These are phyloP conservation scores for Diplodia sapinea DNA, from an alignment of 2,329 filamentous ascomycete species.

Conservation along the genomic window DNA sequence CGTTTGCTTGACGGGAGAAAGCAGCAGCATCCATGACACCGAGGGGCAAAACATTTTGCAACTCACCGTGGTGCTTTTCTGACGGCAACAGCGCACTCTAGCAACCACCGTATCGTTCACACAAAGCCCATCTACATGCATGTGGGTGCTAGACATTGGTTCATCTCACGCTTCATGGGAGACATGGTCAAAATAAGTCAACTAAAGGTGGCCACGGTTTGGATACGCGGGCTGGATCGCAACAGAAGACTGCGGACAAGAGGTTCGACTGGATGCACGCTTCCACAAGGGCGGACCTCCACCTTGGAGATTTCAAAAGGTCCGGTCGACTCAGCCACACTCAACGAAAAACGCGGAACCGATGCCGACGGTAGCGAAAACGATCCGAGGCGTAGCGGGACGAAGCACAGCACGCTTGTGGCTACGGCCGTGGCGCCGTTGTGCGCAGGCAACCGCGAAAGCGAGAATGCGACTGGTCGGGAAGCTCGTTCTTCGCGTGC, in stretches of 20 bases:
- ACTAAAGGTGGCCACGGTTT: too few species aligned
- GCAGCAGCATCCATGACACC: too few species aligned
- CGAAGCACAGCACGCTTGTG: not conserved
- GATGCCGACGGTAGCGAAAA: too few species aligned
- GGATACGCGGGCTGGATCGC: not conserved
- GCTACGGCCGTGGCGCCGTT: not conserved
- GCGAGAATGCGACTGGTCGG: constrained; percentile 14
- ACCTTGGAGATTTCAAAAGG: not conserved
- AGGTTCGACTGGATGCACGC: not conserved
- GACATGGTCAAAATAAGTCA: too few species aligned
- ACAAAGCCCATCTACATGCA: too few species aligned
- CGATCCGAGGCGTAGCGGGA: not conserved
- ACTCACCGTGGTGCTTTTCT: too few species aligned
- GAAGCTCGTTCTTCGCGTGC: constrained; percentile 8
- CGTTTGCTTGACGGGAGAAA: too few species aligned
- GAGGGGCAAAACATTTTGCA: too few species aligned
- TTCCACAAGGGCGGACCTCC: not conserved
- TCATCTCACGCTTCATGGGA: too few species aligned
- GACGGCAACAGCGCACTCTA: too few species aligned
- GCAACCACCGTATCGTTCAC: too few species aligned
- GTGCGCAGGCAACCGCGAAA: constrained; percentile 22
- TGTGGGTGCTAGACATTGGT: too few species aligned
- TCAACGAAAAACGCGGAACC: not conserved
- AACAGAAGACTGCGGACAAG: not conserved
- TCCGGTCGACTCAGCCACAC: constrained; percentile 5